phyloP scores from a whole-genome alignment of 73 alveolate genomes.

The Breviolum minutum region DNA sequence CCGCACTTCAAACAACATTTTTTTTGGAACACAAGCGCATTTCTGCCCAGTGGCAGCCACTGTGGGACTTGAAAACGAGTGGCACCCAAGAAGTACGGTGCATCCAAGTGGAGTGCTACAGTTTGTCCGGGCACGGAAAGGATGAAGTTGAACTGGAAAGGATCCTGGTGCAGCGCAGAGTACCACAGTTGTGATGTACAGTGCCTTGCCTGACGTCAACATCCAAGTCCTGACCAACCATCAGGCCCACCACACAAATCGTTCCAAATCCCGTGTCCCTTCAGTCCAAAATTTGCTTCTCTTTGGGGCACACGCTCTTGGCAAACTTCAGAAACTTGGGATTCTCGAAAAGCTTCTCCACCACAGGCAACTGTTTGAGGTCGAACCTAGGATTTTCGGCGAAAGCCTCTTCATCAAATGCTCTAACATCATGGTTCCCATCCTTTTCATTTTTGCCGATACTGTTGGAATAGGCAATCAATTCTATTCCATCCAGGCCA shows the following conservation, averaged over 20 bases:
- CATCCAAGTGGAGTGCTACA: slow-evolving; percentile 95
- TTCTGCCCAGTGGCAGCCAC: slow-evolving; percentile 65
- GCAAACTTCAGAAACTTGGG: slow-evolving; percentile 41
- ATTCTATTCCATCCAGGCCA: background rate
- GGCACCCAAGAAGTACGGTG: slow-evolving; percentile 95
- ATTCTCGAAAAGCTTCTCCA: slow-evolving; percentile 59
- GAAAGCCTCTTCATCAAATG: background rate
- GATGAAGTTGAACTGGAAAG: slow-evolving; percentile 95
- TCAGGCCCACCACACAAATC: no score
- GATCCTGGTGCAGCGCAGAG: slow-evolving; percentile 34
- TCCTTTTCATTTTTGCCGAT: no score
- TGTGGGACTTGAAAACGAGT: slow-evolving; percentile 92
- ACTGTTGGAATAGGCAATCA: no score
- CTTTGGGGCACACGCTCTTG: slow-evolving; percentile 91
- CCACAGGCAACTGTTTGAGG: slow-evolving; percentile 59
- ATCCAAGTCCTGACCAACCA: background rate
- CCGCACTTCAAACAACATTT: no score
- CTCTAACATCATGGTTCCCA: no score
- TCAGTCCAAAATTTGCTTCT: slow-evolving; percentile 66
- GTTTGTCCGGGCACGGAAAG: slow-evolving; percentile 95
- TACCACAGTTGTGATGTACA: no score
- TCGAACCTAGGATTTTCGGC: slow-evolving; percentile 29
- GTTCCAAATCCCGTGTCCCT: background rate
- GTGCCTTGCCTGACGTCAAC: background rate
- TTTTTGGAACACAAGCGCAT: background rate